These are phyloP conservation scores for Nothophoma quercina DNA, from an alignment of 2,329 filamentous ascomycete species.

Conservation along the genomic window DNA sequence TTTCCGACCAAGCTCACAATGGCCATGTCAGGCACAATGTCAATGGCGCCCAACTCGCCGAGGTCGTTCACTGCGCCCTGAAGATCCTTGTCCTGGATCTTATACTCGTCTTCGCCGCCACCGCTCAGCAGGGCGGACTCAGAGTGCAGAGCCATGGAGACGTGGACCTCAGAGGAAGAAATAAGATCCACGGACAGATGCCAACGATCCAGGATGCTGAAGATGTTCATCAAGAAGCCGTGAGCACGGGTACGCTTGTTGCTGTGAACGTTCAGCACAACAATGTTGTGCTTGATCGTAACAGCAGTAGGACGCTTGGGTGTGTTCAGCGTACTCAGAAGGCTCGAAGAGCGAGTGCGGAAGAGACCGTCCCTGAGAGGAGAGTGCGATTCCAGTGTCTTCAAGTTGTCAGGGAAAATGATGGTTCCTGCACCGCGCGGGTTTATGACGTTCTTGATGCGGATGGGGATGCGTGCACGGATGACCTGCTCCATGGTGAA, in stretches of 20 bases:
- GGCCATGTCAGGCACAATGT: slow-evolving; percentile 89
- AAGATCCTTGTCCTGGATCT: slow-evolving; percentile 57
- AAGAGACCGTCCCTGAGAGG: slow-evolving; percentile 66
- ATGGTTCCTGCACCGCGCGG: slow-evolving; percentile 79
- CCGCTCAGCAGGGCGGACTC: slow-evolving; percentile 65
- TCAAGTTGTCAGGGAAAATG: slow-evolving; percentile 77
- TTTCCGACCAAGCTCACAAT: slow-evolving; percentile 94
- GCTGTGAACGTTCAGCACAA: slow-evolving; percentile 96
- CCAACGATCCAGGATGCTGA: slow-evolving; percentile 86
- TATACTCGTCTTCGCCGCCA: slow-evolving; percentile 56
- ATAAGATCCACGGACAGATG: slow-evolving; percentile 94
- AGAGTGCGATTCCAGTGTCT: slow-evolving; percentile 61
- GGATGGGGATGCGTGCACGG: slow-evolving; percentile 79
- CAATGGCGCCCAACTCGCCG: slow-evolving; percentile 84
- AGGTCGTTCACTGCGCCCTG: slow-evolving; percentile 71
- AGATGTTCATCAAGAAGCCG: slow-evolving; percentile 93
- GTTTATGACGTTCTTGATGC: slow-evolving; percentile 93
- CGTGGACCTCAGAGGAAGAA: slow-evolving; percentile 94
- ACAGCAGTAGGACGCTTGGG: slow-evolving; percentile 69
- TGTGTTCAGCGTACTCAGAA: slow-evolving; percentile 55
- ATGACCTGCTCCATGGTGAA: slow-evolving; percentile 96
- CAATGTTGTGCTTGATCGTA: slow-evolving; percentile 96
- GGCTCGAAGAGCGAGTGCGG: slow-evolving; percentile 55
- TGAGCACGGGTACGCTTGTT: slow-evolving; percentile 97
- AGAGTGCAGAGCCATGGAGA: slow-evolving; percentile 94